Evolutionary conservation across 306 rosid species (phyloP), one percentile per base, ranked within the genome.

Genomic region (Canavalia ensiformis): DNA sequence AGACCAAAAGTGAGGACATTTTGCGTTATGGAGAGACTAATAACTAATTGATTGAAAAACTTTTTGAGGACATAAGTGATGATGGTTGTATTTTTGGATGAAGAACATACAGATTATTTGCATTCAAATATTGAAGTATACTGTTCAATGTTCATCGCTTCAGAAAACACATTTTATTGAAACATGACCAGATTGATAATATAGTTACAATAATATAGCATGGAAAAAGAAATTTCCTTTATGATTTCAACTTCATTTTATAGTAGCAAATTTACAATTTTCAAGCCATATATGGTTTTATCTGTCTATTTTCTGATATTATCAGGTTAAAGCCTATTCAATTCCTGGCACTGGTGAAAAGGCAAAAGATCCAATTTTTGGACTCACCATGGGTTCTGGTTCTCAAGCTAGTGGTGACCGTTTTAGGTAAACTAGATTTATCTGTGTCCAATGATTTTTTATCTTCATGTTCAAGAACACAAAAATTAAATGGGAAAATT

Each of bases 331-430:
- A 76, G 97, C 98, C 78, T 86, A 86, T 83, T 69, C 88, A 62
- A 86, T 68, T 84, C 52, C 73, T 52, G 93, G 94, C 37, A 76
- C 89, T 3, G 87, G 90, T 28, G 96, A 83, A 88, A 94, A 92
- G 89, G 98, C 96, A 8, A 94, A 92, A 89, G 96, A 94, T 81
- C 98, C 97, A 13, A 89, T 92, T 47, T 92, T 94, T 55, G 97
- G 98, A 68, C 94, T 94, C 46, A 83, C 88, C 49, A 92, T 94
- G 97, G 94, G 98, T 3, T 60, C 74, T 67, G 54, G 86, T 50
- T 94, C 97, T 78, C 98, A 92, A 90, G 88, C 90, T 50, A 57
- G 84, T 3, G 84, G 86, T 41, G 91, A 90, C 70, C 52, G 84
- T 82, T 94, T 90, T 86, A 94, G 98, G 97, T 92, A 68, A 72